phyloP scores from a whole-genome alignment of 768 basidiomycete genomes.

The Amanita brunnescens region DNA sequence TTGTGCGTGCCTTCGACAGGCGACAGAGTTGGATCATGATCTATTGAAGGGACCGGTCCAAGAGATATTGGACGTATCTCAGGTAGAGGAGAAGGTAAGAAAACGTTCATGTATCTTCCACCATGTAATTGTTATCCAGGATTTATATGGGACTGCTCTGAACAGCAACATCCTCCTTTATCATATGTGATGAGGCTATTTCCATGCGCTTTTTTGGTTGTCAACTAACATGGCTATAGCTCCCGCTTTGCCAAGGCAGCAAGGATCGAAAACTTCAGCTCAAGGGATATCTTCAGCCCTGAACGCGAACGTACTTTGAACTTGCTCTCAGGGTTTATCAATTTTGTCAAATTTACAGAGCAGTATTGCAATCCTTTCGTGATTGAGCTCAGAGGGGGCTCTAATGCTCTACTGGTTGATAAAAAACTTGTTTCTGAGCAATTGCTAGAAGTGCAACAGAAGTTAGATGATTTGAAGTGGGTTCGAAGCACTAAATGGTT shows the following conservation, averaged over 20 bases:
- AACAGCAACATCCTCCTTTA: constrained; percentile 56
- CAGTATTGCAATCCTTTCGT: constrained; percentile 57
- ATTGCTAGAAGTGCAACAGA: constrained; percentile 38
- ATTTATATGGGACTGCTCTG: constrained; percentile 53
- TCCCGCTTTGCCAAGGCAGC: constrained; percentile 67
- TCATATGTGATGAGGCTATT: constrained; percentile 45
- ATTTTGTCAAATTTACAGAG: constrained; percentile 85
- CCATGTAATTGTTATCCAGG: constrained; percentile 29
- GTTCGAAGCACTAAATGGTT: constrained; percentile 12
- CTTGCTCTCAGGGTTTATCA: constrained; percentile 83
- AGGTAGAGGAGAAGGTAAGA: constrained; percentile 47
- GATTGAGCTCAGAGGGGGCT: constrained; percentile 51
- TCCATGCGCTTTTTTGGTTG: background rate
- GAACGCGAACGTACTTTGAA: constrained; percentile 66
- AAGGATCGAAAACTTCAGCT: constrained; percentile 66
- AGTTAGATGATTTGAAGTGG: constrained; percentile 50
- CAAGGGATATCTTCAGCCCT: constrained; percentile 66
- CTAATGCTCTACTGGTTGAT: constrained; percentile 47
- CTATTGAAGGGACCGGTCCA: constrained; percentile 51
- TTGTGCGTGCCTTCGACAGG: constrained; percentile 61
- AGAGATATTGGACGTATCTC: constrained; percentile 40
- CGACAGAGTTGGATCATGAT: constrained; percentile 54
- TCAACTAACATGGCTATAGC: constrained; percentile 24
- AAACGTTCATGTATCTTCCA: background rate
- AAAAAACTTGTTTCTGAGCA: constrained; percentile 49